Base-by-base conservation (phyloP, 2,329 filamentous ascomycete species). In the Cladosporium cucumerinum region DNA sequence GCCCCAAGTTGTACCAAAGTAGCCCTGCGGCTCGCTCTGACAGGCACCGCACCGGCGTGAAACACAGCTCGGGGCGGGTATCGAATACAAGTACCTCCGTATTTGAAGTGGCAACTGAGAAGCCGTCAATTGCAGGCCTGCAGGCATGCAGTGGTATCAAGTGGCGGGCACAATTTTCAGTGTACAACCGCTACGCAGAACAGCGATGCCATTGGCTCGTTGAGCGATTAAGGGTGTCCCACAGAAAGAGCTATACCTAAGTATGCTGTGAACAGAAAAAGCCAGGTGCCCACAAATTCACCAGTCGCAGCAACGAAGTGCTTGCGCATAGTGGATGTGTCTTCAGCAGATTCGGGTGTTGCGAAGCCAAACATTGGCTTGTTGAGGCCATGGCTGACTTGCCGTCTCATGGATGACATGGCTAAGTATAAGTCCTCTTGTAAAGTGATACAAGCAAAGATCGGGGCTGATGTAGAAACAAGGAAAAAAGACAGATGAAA, bases 271-370 rank as follows among this genome's bases (percentile, higher is more conserved):
- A 71, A 75, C 11, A 76, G 69, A 67, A 76, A 76, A 67, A 75
- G 69, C 32, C 72, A 75, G 0, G 75, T 77, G 0, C 74, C 75
- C 5, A 75, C 72, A 39, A 77, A 76, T 58, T 77, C 75, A 69
- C 72, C 60, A 5, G 30, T 23, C 32, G 65, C 58, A 0, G 72
- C 72, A 25, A 73, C 66, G 65, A 73, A 71, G 39, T 74, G 70
- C 51, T 67, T 68, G 2, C 64, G 65, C 48, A 66, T 26, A 2
- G 62, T 49, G 32, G 68, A 68, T 14, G 57, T 54, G 2, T 52
- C 18, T 0, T 25, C 57, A 3, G 63, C 34, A 23, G 59, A 28
- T 28, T 65, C 64, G 28, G 65, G 51, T 11, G 16, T 57, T 39
- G 66, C 23, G 49, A 28, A 62, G 34, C 67, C 67, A 34, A 63